Percentiles rank a stretch among this genome's conserved stretches.
These are phyloP conservation scores for Mortierella sp. DNA, from an alignment of 371 early-diverging fungal species.

Conservation along the genomic window DNA sequence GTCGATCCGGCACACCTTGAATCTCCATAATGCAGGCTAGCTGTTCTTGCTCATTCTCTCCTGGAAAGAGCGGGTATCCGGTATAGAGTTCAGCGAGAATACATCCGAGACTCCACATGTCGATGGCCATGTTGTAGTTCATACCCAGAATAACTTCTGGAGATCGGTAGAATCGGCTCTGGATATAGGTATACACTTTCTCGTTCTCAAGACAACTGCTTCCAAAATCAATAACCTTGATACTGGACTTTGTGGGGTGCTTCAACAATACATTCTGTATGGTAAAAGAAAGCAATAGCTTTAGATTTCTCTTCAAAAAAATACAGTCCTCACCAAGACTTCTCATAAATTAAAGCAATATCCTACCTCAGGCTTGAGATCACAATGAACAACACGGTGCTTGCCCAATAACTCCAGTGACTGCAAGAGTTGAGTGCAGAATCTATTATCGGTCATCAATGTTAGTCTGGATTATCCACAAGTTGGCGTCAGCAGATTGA, in stretches of 20 bases:
- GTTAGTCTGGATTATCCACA: not conserved
- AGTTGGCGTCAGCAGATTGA: not conserved
- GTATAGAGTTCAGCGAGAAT: slow-evolving; percentile 94
- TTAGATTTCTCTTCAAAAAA: not conserved
- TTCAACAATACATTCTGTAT: slow-evolving; percentile 76
- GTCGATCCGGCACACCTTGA: slow-evolving; percentile 81
- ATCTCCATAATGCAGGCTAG: slow-evolving; percentile 92
- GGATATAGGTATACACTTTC: slow-evolving; percentile 94
- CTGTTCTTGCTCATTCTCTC: slow-evolving; percentile 95
- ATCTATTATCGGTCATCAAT: slow-evolving; percentile 50
- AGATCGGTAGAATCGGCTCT: slow-evolving; percentile 95
- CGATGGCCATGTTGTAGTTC: slow-evolving; percentile 90
- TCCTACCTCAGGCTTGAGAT: slow-evolving; percentile 93
- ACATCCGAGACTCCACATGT: slow-evolving; percentile 99
- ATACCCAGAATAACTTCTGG: slow-evolving; percentile 96
- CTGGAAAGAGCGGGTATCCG: slow-evolving; percentile 93
- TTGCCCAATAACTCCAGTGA: slow-evolving; percentile 76
- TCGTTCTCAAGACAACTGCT: slow-evolving; percentile 87
- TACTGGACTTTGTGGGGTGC: slow-evolving; percentile 70
- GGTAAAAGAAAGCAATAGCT: not conserved
- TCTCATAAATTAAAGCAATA: not conserved
- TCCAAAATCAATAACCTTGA: slow-evolving; percentile 99
- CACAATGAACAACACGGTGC: slow-evolving; percentile 92
- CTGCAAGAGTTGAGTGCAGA: slow-evolving; percentile 85
- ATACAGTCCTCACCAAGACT: not conserved